Conservation (phyloP, 495 filamentous ascomycete genomes). For the Penicillium flavigenum region DNA sequence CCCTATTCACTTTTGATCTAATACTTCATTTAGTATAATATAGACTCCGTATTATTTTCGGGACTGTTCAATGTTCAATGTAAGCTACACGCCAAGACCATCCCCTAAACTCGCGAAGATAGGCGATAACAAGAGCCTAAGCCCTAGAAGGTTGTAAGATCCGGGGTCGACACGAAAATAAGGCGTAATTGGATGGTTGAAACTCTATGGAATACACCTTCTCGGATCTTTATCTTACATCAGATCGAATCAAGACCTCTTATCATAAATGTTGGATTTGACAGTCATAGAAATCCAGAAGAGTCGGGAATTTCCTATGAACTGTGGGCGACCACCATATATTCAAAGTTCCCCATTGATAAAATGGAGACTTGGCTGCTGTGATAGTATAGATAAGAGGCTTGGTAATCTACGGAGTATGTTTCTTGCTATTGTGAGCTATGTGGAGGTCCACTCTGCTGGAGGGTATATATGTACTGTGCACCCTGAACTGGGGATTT, state of each 20-base stretch:
- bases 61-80: neutral
- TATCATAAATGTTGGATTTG: conserved; percentile 4
- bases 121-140: conserved; percentile 13
- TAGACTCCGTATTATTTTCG: neutral
- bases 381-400: conserved; percentile 14
- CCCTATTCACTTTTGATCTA: neutral
- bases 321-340: neutral
- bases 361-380: neutral
- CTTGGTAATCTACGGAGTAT: neutral
- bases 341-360: neutral
- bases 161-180: conserved; percentile 8
- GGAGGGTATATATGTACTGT: conserved; percentile 10
- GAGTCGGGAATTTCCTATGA: neutral
- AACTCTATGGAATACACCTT: neutral
- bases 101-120: neutral
- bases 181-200: conserved; percentile 14
- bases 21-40: neutral
- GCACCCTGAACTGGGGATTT: neutral
- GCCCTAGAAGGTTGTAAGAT: conserved; percentile 21
- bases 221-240: conserved; percentile 17
- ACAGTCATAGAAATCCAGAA: neutral
- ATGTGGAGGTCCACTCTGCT: neutral
- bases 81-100: neutral
- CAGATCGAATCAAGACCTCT: neutral
- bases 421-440: neutral